Percentiles rank a stretch among this genome's conserved stretches.
These are phyloP conservation scores for Bremia lactucae DNA, from an alignment of 352 stramenopile species.

Conservation along the genomic window DNA sequence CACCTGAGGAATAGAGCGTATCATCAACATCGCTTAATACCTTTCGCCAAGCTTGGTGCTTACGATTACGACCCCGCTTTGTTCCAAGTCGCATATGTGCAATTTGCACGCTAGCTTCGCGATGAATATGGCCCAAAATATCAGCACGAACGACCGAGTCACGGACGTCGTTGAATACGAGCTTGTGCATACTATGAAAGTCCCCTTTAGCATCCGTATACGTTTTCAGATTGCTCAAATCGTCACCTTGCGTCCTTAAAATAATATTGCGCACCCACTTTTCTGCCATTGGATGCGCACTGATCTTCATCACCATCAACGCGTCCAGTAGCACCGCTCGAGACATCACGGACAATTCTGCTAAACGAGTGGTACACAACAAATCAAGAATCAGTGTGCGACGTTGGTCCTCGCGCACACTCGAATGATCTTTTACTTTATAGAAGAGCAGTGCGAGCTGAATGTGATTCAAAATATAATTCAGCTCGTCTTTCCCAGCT, in stretches of 20 bases:
- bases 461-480: constrained; percentile 93
- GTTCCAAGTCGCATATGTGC: constrained; percentile 90
- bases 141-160: constrained; percentile 79
- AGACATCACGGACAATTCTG: constrained; percentile 87
- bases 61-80: constrained; percentile 58
- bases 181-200: constrained; percentile 95
- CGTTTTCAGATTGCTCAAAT: constrained; percentile 94
- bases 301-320: constrained; percentile 96
- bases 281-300: constrained; percentile 88
- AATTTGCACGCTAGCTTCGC: constrained; percentile 89
- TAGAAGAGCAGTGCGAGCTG: constrained; percentile 95
- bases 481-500: constrained; percentile 92
- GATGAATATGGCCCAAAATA: constrained; percentile 93
- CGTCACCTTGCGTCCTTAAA: constrained; percentile 90
- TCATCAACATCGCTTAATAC: constrained; percentile 98
- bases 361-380: constrained; percentile 87
- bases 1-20: constrained; percentile 93
- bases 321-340: constrained; percentile 90
- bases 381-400: constrained; percentile 92
- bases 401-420: constrained; percentile 59
- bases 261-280: constrained; percentile 96
- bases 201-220: constrained; percentile 94
- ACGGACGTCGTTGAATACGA: constrained; percentile 95
- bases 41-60: constrained; percentile 92
- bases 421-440: constrained; percentile 93